Base-by-base conservation (phyloP, 2,329 filamentous ascomycete species). In the Diaporthe citriasiana region DNA sequence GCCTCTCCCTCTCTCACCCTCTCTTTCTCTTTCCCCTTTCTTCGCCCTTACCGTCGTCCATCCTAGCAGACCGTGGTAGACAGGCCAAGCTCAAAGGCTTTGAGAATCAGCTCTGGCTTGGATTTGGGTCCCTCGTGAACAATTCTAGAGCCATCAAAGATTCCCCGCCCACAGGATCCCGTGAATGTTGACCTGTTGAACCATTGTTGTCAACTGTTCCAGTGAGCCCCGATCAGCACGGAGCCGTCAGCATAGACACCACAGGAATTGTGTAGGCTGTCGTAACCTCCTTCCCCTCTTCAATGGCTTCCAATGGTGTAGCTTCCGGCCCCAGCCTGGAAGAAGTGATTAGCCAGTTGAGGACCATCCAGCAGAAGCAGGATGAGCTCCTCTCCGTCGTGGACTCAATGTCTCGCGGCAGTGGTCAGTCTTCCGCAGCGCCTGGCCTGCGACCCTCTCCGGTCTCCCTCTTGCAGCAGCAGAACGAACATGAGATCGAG, bases 371-470 rank as follows among this genome's bases (percentile, higher is more conserved):
- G 50, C 75, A 75, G 38, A 75, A 74, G 51, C 75, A 76, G 42
- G 72, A 76, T 42, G 75, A 76, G 57, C 56, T 76, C 15, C 73
- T 75, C 33, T 74, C 75, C 30, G 73, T 73, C 42, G 75, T 76
- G 56, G 75, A 75, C 38, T 60, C 73, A n/a, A 60, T 75, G 66
- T 70, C 75, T 22, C 56, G 70, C 2, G 55, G 51, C 19, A 10
- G 9, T 47, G 66, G 59, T 47, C 63, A 53, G 30, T 40, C 71
- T 17, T 69, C 51, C 25, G 33, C 50, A 27, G 47, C 38, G 3
- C 47, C 71, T 27, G 57, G 73, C 33, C 57, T 73, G n/a, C 71
- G 65, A 8, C 71, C 74, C 13, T 71, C 71, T 6, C 70, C 73
- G 6, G 56, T 40, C 22, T 69, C 71, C 7, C 30, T 60, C n/a